Percentiles rank a stretch among this genome's conserved stretches.
phyloP scores from a whole-genome alignment of 129 eudicot species.

The Arctium lappa region DNA sequence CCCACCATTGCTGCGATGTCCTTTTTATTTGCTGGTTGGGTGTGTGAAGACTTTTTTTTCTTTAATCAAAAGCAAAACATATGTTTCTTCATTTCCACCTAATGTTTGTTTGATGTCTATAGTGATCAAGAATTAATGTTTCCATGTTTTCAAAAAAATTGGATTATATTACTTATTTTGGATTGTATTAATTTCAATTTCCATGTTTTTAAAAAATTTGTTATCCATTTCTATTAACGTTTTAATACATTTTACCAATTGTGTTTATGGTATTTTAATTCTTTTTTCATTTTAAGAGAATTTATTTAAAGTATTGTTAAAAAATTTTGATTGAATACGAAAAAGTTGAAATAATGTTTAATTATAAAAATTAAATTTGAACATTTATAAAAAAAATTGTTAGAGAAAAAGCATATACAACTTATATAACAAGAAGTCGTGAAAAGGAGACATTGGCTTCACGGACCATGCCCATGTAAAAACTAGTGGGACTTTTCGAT shows the following conservation, averaged over 20 bases:
- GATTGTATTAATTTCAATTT: no score
- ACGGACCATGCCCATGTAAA: no score
- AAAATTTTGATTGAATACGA: neutral
- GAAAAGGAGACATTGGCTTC: no score
- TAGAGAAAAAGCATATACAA: no score
- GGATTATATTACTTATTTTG: no score
- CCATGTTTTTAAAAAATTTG: neutral
- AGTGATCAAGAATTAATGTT: neutral
- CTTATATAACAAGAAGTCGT: no score
- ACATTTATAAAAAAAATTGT: conserved; percentile 31
- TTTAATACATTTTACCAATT: neutral
- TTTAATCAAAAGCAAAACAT: conserved; percentile 17
- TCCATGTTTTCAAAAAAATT: no score
- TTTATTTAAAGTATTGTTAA: neutral
- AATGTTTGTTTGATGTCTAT: neutral
- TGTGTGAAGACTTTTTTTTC: neutral
- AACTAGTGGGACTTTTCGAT: neutral
- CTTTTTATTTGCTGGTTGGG: conserved; percentile 6
- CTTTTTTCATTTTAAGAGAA: neutral
- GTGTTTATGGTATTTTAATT: neutral
- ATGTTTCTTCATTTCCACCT: neutral
- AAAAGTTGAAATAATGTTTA: neutral
- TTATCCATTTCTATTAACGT: neutral
- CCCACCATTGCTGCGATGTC: conserved; percentile 44
- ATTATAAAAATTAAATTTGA: neutral